Base-by-base conservation (phyloP, 768 basidiomycete genomes). In the Hirschioporus abietinus region DNA sequence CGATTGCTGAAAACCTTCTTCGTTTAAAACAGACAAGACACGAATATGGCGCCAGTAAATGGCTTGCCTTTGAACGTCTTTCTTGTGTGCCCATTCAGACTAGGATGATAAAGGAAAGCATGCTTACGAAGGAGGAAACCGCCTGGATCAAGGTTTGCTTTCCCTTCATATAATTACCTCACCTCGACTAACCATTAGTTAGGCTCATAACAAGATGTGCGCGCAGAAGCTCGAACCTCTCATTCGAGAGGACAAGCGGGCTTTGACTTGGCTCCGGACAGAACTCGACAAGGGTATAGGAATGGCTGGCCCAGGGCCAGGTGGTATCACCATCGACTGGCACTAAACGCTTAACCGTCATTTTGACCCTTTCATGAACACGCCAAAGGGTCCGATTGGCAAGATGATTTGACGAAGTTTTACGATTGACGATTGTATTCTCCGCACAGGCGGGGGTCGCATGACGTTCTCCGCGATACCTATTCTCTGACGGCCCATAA, bases 41-140 rank as follows among this genome's bases (percentile, higher is more conserved):
- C 69, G 81, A 86, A 69, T 90, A 87, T 74, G 90, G 87, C 68
- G 90, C 89, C 27, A 82, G 88, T 71, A 79, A 85, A 26, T 98
- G 94, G 94, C 84, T 94, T 36, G 91, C 90, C 8, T 98, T 96
- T 75, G 93, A 96, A 76, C 89, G 95, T 4, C 80, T 98, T 71
- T 96, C 96, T 1, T 89, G 92, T 78, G 95, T 98, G 10, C 96
- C 96, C 3, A 97, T 98, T 72, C 91, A 95, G 76, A 91, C 92
- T 1, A 83, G 86, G 70, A 91, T 99, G 87, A 89, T 98, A 64
- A 91, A 93, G 73, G 90, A 88, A 61, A 81, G 75, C 63, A 87
- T 97, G 85, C 84, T 98, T 66, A 87, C 90, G 20, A 92, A 89
- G 74, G 89, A 91, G 68, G 95, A 98, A 80, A 89, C 86, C 69